Conservation (phyloP, 78 protist genomes). For the Neovahlkampfia damariscottae region DNA sequence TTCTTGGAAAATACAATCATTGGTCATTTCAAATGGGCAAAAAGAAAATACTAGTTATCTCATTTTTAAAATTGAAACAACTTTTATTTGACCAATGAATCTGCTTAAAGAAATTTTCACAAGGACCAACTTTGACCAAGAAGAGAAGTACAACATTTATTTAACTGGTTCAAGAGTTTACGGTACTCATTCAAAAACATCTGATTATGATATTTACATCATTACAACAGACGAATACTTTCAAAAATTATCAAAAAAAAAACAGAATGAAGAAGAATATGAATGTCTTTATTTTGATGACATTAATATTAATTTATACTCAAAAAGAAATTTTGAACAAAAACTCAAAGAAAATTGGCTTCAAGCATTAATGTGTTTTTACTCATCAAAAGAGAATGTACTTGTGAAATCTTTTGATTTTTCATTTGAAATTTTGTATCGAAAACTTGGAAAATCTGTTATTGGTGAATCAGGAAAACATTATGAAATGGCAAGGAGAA, state of each 20-base stretch:
- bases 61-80: no score
- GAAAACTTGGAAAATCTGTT: neutral
- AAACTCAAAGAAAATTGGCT: neutral
- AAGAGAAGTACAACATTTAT: neutral
- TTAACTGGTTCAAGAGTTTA: neutral
- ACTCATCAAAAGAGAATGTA: neutral
- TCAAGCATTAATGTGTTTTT: neutral
- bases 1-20: no score
- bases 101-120: no score
- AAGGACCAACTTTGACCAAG: no score
- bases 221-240: neutral
- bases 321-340: neutral
- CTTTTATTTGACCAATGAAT: no score
- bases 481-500: neutral
- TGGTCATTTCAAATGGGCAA: no score
- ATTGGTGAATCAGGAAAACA: neutral
- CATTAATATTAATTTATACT: neutral
- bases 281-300: neutral
- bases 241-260: neutral
- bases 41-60: no score
- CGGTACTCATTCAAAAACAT: neutral
- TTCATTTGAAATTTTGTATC: neutral
- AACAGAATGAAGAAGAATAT: neutral
- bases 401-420: neutral
- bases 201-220: neutral